phyloP scores from a whole-genome alignment of 345 rosid genomes.

The Citrus sp. region DNA sequence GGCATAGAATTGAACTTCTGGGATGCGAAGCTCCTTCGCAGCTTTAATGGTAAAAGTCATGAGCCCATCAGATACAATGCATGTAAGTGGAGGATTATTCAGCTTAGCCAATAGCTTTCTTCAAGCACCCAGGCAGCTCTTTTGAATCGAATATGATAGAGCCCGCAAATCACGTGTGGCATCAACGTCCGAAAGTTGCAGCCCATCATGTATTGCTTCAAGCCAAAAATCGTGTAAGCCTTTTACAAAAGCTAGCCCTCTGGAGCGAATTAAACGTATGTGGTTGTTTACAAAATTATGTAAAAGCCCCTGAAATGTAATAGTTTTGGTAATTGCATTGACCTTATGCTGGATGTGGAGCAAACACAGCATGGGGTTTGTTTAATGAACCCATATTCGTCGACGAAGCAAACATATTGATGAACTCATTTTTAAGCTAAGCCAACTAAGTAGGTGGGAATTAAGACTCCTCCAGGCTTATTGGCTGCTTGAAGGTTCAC shows the following conservation, averaged over 20 bases:
- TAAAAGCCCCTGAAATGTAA: background rate
- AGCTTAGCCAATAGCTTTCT: constrained; percentile 1
- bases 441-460: background rate
- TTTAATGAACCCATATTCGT: background rate
- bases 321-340: constrained; percentile 3
- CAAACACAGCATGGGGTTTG: background rate
- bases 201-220: constrained; percentile 30
- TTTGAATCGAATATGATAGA: background rate
- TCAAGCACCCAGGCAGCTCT: constrained; percentile 11
- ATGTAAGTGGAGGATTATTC: too few relatives aligned
- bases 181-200: constrained; percentile 23
- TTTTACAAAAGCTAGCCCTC: constrained; percentile 3
- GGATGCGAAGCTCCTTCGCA: background rate
- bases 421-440: background rate
- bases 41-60: too few relatives aligned
- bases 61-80: too few relatives aligned
- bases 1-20: background rate
- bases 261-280: constrained; percentile 23
- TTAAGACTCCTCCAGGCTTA: too few relatives aligned
- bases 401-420: background rate
- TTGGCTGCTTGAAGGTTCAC: too few relatives aligned
- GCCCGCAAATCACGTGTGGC: constrained; percentile 8
- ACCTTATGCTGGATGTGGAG: background rate
- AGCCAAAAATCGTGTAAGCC: constrained; percentile 18
- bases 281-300: background rate